These are phyloP conservation scores for Halenospora varia DNA, from an alignment of 495 filamentous ascomycete species.

Conservation along the genomic window DNA sequence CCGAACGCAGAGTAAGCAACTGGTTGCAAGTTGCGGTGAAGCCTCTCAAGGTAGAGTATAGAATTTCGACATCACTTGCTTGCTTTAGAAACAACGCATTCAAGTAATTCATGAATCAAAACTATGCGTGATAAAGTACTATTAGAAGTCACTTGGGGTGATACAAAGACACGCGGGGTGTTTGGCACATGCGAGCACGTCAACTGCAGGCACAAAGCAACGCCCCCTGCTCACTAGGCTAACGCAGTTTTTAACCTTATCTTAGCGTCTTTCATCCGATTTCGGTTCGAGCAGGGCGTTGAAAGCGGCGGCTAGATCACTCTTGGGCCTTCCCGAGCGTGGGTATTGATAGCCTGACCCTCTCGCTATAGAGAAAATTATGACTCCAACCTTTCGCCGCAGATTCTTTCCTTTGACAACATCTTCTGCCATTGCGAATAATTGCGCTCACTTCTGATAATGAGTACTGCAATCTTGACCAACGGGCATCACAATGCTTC, in stretches of 20 bases:
- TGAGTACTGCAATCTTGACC: not conserved
- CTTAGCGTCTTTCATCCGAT: not conserved
- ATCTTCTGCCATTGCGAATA: not conserved
- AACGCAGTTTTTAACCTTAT: not conserved
- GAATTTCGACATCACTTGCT: too few relatives aligned
- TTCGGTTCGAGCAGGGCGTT: not conserved
- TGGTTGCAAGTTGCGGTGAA: too few relatives aligned
- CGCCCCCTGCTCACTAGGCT: not conserved
- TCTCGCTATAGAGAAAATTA: not conserved
- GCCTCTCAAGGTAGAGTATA: too few relatives aligned
- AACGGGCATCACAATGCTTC: conserved; percentile 2
- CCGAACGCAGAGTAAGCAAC: too few relatives aligned
- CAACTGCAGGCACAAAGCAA: not conserved
- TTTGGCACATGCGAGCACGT: too few relatives aligned
- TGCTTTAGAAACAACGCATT: too few relatives aligned
- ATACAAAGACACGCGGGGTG: too few relatives aligned
- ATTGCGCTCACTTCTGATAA: not conserved
- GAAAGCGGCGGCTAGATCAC: not conserved
- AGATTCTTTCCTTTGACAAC: not conserved
- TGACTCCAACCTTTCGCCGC: not conserved
- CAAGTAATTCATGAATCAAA: too few relatives aligned
- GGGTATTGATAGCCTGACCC: not conserved
- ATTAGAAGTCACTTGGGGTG: too few relatives aligned
- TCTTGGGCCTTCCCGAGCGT: not conserved
- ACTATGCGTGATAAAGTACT: too few relatives aligned